phyloP scores from a whole-genome alignment of 352 stramenopile species.

The Phytophthora syringae region DNA sequence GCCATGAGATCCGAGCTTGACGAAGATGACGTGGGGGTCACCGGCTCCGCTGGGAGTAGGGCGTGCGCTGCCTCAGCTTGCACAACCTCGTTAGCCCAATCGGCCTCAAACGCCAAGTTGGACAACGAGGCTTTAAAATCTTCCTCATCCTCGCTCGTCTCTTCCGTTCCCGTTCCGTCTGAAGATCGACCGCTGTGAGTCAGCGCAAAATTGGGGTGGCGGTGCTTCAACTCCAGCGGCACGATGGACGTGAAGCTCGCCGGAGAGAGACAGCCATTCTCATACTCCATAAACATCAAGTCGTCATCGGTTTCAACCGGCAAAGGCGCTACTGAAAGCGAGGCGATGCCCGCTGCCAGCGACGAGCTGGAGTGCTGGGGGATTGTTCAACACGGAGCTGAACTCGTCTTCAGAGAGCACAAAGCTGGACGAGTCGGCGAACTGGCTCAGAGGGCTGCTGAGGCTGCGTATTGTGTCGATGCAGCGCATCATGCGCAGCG shows the following conservation, averaged over 20 bases:
- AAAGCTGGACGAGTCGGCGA: conserved; percentile 79
- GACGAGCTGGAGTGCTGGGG: conserved; percentile 13
- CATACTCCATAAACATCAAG: conserved; percentile 39
- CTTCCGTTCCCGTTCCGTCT: conserved; percentile 25
- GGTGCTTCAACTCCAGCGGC: conserved; percentile 64
- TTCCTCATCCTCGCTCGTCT: conserved; percentile 31
- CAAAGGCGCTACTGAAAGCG: conserved; percentile 6
- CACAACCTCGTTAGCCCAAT: conserved; percentile 62
- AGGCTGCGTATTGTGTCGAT: conserved; percentile 75
- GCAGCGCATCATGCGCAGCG: conserved; percentile 78
- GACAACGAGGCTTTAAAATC: conserved; percentile 58
- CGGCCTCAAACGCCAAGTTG: conserved; percentile 77
- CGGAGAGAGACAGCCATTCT: conserved; percentile 37
- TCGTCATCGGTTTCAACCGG: conserved; percentile 32
- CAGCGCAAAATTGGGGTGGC: conserved; percentile 31
- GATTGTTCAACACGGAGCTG: conserved; percentile 37
- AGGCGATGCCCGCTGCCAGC: conserved; percentile 2
- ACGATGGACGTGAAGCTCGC: conserved; percentile 37
- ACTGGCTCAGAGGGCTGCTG: conserved; percentile 46
- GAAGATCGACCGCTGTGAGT: conserved; percentile 9
- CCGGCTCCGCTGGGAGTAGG: conserved; percentile 17
- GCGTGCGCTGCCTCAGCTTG: conserved; percentile 15
- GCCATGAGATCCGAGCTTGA: conserved; percentile 14
- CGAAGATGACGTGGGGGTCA: conserved; percentile 8
- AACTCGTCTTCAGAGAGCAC: conserved; percentile 76